These are phyloP conservation scores for Cyberlindnera xylosilytica DNA, from an alignment of 805 yeast species.

Conservation along the genomic window DNA sequence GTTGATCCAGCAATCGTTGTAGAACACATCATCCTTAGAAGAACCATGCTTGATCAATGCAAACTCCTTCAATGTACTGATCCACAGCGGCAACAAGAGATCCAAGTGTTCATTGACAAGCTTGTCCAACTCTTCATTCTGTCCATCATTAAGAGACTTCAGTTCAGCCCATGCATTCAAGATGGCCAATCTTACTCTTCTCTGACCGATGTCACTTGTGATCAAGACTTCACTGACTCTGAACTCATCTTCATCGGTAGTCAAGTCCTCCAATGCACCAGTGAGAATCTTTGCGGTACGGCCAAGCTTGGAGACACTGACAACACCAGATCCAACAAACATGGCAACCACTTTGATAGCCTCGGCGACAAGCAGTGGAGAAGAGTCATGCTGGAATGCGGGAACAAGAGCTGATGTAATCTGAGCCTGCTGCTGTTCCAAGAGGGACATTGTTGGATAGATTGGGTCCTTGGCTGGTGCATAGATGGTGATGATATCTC, in stretches of 20 bases:
- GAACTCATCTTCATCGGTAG: conserved; percentile 29
- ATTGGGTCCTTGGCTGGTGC: conserved; percentile 68
- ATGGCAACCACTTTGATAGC: conserved; percentile 79
- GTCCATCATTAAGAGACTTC: conserved; percentile 31
- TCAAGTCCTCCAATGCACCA: conserved; percentile 58
- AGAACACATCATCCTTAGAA: conserved; percentile 39
- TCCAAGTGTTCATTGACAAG: conserved; percentile 56
- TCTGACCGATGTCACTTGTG: conserved; percentile 38
- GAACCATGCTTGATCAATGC: conserved; percentile 50
- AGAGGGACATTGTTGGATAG: conserved; percentile 62
- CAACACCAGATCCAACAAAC: conserved; percentile 61
- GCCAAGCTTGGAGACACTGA: conserved; percentile 44
- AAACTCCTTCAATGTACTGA: conserved; percentile 67
- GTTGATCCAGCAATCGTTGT: conserved; percentile 68
- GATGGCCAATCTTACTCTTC: conserved; percentile 53
- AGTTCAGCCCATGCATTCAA: conserved; percentile 74
- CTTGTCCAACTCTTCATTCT: conserved; percentile 39
- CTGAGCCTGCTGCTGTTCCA: conserved; percentile 94
- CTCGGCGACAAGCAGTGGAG: conserved; percentile 67
- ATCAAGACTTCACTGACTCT: conserved; percentile 57
- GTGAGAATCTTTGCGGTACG: conserved; percentile 65
- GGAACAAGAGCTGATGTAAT: conserved; percentile 87
- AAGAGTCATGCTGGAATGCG: conserved; percentile 71
- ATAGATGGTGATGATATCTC: conserved; percentile 56
- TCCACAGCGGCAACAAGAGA: conserved; percentile 75